Conservation (phyloP, 164 flowering plant species). For the Brasenia schreberi region DNA sequence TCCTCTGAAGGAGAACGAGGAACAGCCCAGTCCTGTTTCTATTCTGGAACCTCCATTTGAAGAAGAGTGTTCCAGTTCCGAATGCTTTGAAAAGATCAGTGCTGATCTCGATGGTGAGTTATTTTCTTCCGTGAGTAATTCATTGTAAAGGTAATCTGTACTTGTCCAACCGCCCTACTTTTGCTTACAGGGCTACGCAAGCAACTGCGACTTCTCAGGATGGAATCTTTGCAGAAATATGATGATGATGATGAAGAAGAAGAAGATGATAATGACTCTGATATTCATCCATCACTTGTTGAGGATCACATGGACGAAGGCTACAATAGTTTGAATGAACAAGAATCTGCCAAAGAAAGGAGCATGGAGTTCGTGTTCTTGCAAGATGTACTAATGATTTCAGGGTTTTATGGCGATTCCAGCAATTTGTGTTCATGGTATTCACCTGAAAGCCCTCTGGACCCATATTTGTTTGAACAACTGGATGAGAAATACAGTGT, state of each 20-base stretch:
- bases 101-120: constrained; percentile 67
- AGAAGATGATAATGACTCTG: constrained; percentile 15
- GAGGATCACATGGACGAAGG: not conserved
- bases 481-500: constrained; percentile 57
- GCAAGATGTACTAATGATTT: constrained; percentile 41
- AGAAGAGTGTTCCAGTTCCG: constrained; percentile 56
- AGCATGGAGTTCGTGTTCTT: constrained; percentile 42
- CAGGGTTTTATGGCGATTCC: constrained; percentile 22
- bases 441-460: constrained; percentile 38
- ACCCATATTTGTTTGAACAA: constrained; percentile 32
- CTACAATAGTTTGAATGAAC: constrained; percentile 5
- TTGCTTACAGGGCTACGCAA: constrained; percentile 20
- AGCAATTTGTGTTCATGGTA: constrained; percentile 19
- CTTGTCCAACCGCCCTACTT: not conserved
- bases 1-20: constrained; percentile 29
- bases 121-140: not conserved
- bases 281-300: not conserved
- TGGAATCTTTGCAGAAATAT: constrained; percentile 27
- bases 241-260: constrained; percentile 39
- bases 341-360: constrained; percentile 7
- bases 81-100: constrained; percentile 70
- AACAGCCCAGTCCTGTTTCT: constrained; percentile 78
- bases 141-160: not conserved
- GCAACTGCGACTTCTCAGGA: constrained; percentile 42
- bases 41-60: constrained; percentile 53